Evolutionary conservation across 2,329 filamentous ascomycete species (phyloP), one percentile per base, ranked within the genome.

Genomic region (Emmonsia crescens): DNA sequence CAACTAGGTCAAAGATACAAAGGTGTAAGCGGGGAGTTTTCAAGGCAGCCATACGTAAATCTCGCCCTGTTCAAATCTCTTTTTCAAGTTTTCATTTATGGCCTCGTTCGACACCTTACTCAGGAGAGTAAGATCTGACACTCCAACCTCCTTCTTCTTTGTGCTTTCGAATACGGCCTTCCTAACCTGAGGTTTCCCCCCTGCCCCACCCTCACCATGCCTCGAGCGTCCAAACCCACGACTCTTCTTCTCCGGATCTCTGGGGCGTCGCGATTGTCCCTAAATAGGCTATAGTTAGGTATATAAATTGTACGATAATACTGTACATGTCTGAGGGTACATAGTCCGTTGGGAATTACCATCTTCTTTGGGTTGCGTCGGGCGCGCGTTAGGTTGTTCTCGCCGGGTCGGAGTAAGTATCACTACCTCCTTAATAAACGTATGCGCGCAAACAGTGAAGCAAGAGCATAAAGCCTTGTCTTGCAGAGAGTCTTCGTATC

Each of bases 121-220:
- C 73, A 99, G 88, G 70, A 99, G 82, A 3, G 94, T 99, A 74
- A 99, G 83, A 81, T 99, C 94, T 61, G 94, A 96, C 60, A 99
- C 94, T 67, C 94, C 94, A 69, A 99, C 94, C 77, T 99, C 92
- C 84, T 96, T 97, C 86, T 97, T 99, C 83, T 97, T 97, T 67
- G 87, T 89, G 64, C 86, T 90, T 75, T 99, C 94, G 78, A 95
- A 99, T 64, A 89, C 90, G 66, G 94, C 94, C 80, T 97, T 97
- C 78, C 92, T 93, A 68, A 96, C 90, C 77, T 89, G 90, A 65
- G 85, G 79, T 69, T 81, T 79, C 63, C 80, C 79, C 52, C 75
- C 76, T 64, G 75, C 73, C 64, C 76, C 73, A 55, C 75, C 72
- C 66, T 77, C 76, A 60, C 72, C 76, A 61, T 68, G 69, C 66